Conservation (phyloP, 257 asterid genomes). For the Plantago elongata region DNA sequence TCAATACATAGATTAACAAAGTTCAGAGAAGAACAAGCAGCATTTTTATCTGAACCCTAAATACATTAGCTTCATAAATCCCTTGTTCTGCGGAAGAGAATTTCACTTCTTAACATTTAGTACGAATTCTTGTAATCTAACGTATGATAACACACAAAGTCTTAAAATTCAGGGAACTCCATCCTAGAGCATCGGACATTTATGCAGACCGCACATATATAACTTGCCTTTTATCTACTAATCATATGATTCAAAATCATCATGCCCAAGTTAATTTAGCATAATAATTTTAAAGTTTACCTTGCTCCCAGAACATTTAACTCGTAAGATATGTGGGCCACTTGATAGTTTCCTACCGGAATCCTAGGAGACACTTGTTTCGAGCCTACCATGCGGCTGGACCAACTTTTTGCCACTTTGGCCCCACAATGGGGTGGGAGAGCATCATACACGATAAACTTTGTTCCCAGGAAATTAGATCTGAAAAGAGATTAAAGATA, state of each 20-base stretch:
- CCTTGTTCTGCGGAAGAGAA: too few species aligned
- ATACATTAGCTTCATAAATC: too few species aligned
- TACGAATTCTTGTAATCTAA: too few species aligned
- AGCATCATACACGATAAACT: slow-evolving; percentile 71
- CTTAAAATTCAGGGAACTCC: neutral
- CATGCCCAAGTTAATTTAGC: neutral
- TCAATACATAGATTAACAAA: too few species aligned
- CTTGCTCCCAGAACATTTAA: slow-evolving; percentile 79
- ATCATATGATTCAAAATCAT: neutral
- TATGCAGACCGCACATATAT: neutral
- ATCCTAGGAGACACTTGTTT: slow-evolving; percentile 50
- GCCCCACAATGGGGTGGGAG: slow-evolving; percentile 55
- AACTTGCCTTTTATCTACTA: neutral
- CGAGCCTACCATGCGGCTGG: slow-evolving; percentile 47
- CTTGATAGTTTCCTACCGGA: slow-evolving; percentile 59
- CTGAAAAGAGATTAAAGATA: slow-evolving; percentile 31
- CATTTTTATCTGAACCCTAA: too few species aligned
- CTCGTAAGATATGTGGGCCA: slow-evolving; percentile 79
- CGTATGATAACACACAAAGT: too few species aligned
- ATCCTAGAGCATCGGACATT: neutral
- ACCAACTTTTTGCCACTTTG: slow-evolving; percentile 54
- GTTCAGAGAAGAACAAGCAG: too few species aligned
- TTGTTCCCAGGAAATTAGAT: slow-evolving; percentile 83
- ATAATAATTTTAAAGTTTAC: slow-evolving; percentile 27
- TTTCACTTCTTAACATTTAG: too few species aligned